Evolutionary conservation across 1,284 basidiomycete genomes (phyloP).

Genomic region (Prillingera fragicola): DNA sequence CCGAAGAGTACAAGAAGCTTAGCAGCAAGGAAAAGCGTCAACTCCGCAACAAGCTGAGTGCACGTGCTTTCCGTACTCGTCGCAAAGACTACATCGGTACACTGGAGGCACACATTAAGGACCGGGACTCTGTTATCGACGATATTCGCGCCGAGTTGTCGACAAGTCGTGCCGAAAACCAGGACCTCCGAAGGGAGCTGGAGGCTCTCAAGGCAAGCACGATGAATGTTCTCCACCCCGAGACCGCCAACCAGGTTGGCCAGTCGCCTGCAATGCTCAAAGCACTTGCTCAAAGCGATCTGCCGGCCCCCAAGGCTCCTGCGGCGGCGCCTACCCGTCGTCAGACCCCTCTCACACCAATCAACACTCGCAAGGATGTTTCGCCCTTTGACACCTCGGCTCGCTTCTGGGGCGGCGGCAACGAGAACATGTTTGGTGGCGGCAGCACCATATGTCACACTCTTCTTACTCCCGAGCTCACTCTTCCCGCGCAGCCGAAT

Average conservation of each 20-base stretch:
- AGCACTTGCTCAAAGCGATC: constrained; percentile 28
- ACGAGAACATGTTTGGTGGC: constrained; percentile 52
- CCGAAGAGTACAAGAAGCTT: constrained; percentile 94
- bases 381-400: constrained; percentile 46
- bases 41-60: constrained; percentile 92
- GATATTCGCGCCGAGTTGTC: constrained; percentile 81
- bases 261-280: constrained; percentile 42
- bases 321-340: neutral
- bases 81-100: constrained; percentile 94
- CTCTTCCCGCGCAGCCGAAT: constrained; percentile 54
- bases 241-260: constrained; percentile 33
- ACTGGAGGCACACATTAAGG: constrained; percentile 86
- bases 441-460: constrained; percentile 81
- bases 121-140: constrained; percentile 83
- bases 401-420: constrained; percentile 62
- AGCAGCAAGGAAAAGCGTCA: constrained; percentile 93
- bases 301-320: constrained; percentile 17
- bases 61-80: constrained; percentile 86
- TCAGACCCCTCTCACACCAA: constrained; percentile 25
- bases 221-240: constrained; percentile 49
- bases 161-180: constrained; percentile 72
- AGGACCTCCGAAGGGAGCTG: constrained; percentile 75
- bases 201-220: constrained; percentile 65
- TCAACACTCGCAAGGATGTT: constrained; percentile 79
- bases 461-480: constrained; percentile 63